Percentiles rank a stretch among this genome's conserved stretches.
These are phyloP conservation scores for Fraxinus americana DNA, from an alignment of 257 asterid genomes.

Conservation along the genomic window DNA sequence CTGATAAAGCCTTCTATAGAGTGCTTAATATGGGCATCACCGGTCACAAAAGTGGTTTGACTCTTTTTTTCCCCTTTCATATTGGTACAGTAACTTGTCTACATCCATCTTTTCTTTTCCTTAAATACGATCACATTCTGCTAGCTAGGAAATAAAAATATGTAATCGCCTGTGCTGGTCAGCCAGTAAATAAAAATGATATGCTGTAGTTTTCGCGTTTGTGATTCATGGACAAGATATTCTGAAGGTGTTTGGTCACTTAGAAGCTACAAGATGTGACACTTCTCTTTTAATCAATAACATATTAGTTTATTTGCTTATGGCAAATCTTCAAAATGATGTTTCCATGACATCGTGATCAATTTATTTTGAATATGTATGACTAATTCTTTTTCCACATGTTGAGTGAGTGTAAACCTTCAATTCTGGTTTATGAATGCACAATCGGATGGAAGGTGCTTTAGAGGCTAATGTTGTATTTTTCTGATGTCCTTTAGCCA, in stretches of 20 bases:
- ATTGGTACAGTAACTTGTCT: neutral
- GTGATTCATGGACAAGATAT: neutral
- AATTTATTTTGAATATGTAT: neutral
- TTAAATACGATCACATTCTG: neutral
- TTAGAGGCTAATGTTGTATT: conserved; percentile 27
- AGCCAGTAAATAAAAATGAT: neutral
- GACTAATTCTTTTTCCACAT: neutral
- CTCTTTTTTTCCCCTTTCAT: neutral
- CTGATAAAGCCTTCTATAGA: neutral
- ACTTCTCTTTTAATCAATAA: neutral
- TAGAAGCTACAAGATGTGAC: neutral
- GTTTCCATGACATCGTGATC: neutral
- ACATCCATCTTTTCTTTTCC: neutral
- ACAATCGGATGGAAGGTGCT: neutral
- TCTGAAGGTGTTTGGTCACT: neutral
- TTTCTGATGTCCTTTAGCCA: conserved; percentile 46
- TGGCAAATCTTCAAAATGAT: neutral
- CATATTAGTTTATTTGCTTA: neutral
- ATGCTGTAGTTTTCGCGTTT: neutral
- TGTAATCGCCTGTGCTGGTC: neutral
- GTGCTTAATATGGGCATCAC: neutral
- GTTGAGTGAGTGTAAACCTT: neutral
- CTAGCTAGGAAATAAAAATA: neutral
- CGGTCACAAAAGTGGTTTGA: neutral
- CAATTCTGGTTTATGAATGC: conserved; percentile 6